These are phyloP conservation scores for Flaveria floridana DNA, from an alignment of 140 eudicot species.

Conservation along the genomic window DNA sequence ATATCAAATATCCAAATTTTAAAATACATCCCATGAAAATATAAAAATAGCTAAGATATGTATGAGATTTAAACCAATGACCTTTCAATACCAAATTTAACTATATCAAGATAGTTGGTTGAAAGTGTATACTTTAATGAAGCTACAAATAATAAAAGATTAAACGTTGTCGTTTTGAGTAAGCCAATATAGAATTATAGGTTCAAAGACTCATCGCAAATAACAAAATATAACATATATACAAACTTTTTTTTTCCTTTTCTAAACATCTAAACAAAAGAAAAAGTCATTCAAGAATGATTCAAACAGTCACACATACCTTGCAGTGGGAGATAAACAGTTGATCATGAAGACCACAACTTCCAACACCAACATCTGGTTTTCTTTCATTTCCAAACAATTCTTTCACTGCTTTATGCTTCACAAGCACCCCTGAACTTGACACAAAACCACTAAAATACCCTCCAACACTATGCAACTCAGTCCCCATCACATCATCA, in stretches of 20 bases:
- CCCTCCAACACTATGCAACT: conserved; percentile 54
- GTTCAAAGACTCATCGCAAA: conserved; percentile 2
- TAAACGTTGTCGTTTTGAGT: neutral
- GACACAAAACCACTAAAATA: conserved; percentile 59
- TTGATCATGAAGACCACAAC: conserved; percentile 53
- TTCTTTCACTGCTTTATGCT: conserved; percentile 66
- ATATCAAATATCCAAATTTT: too few relatives aligned
- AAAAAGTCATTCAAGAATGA: conserved; percentile 16
- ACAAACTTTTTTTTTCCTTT: neutral
- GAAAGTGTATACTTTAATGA: conserved; percentile 16
- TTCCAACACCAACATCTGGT: conserved; percentile 79
- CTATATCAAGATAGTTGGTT: conserved; percentile 17
- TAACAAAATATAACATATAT: neutral
- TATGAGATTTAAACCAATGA: neutral
- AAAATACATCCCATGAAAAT: neutral
- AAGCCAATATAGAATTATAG: neutral
- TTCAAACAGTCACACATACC: conserved; percentile 44
- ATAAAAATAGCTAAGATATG: neutral
- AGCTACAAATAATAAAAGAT: neutral
- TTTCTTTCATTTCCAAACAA: conserved; percentile 46
- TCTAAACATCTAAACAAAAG: conserved; percentile 3
- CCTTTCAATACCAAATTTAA: neutral
- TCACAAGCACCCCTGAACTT: conserved; percentile 58
- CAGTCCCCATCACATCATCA: conserved; percentile 62
- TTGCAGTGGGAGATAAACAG: conserved; percentile 72